Evolutionary conservation across 495 filamentous ascomycete genomes (phyloP), one percentile per base, ranked within the genome.

Genomic region (Penicillium steckii): DNA sequence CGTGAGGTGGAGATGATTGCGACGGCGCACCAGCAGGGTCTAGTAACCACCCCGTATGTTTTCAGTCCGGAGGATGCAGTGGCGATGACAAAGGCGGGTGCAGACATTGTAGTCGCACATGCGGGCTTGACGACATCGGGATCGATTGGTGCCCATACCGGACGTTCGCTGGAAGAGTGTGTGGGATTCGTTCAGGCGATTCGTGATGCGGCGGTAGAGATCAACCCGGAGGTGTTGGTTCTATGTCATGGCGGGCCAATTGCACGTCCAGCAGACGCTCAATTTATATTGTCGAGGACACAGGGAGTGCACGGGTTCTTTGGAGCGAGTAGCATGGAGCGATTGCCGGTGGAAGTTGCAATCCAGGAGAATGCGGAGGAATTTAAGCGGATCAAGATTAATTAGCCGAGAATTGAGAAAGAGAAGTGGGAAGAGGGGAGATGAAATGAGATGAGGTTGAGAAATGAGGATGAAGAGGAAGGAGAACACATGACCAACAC

Each of bases 231-330:
- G 6, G 70, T 87, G 4, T 82, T 88, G 44, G 79, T 90, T 12
- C 65, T 90, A 40, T 88, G 85, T 51, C 85, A 89, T 66, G 86
- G 85, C 0, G 85, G 85, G 1, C 85, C 85, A 3, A 81, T 89
- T 57, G 83, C 84, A 12, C 71, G 69, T 40, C 80, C 80, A 0
- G 62, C 79, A 33, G 85, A 89, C 70, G 84, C 85, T 1, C 66
- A 76, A 61, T 86, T 79, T 65, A 79, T 89, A 23, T 62, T 89
- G 1, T 67, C 68, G 37, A 64, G 78, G 55, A 82, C 78, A 8
- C 73, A 71, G 30, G 84, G 85, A 1, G 71, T 88, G 18, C 84
- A 88, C 69, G 85, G 85, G 3, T 88, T 89, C 56, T 88, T 80
- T 66, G 85, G 85, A 0, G 85, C 85, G 22, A 86, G 83, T 52